Evolutionary conservation across 257 asterid species (phyloP).

Genomic region (Solanum raphanifolium): DNA sequence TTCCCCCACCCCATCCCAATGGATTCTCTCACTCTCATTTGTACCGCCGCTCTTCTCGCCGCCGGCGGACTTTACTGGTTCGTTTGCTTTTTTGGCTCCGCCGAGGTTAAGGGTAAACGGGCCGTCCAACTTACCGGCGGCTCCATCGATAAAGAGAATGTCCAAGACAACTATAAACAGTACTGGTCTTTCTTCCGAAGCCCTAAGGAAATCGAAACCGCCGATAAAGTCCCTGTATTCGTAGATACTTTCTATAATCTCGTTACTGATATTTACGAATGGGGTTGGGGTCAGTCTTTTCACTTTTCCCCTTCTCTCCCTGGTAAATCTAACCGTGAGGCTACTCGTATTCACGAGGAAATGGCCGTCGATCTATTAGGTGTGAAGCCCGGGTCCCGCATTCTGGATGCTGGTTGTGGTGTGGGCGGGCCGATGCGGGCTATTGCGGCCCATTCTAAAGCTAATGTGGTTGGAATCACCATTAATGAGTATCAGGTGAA

Average conservation of each 20-base stretch:
- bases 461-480: conserved; percentile 68
- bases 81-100: conserved; percentile 56
- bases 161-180: conserved; percentile 47
- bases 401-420: conserved; percentile 79
- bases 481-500: conserved; percentile 76
- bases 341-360: conserved; percentile 72
- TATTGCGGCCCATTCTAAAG: conserved; percentile 68
- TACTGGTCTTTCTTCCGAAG: conserved; percentile 76
- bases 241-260: conserved; percentile 80
- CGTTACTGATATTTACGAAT: conserved; percentile 75
- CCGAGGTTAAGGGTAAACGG: conserved; percentile 61
- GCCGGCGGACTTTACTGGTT: conserved; percentile 68
- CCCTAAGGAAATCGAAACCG: conserved; percentile 54
- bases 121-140: conserved; percentile 73
- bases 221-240: conserved; percentile 64
- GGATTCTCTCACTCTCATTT: conserved; percentile 46
- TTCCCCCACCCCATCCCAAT: conserved; percentile 2
- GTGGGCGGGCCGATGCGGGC: conserved; percentile 90
- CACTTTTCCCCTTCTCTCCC: conserved; percentile 66
- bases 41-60: conserved; percentile 49
- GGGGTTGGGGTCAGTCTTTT: conserved; percentile 92
- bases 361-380: conserved; percentile 65
- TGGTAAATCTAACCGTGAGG: conserved; percentile 58
- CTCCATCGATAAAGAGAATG: conserved; percentile 37
- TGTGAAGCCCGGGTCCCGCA: conserved; percentile 31